A percentile compares a stretch with the other conserved stretches of the same genome.
phyloP scores from a whole-genome alignment of 1,284 basidiomycete genomes.

The Leccinum fuscescens region DNA sequence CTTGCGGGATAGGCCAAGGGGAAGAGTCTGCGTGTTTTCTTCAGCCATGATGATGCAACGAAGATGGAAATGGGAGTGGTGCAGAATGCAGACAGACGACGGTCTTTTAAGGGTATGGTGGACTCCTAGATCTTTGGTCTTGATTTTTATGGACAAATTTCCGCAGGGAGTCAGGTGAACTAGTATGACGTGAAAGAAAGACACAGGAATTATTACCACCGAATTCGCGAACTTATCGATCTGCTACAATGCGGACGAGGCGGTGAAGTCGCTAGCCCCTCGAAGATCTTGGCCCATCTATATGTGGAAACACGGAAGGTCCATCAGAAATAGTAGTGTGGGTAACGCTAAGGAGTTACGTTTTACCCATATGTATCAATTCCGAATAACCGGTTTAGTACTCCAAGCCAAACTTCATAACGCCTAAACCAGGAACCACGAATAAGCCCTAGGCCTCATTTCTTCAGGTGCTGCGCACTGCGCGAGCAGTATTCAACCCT shows the following conservation, averaged over 20 bases:
- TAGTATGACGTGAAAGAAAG: background rate
- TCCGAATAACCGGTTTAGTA: too few relatives aligned
- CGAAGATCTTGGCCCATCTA: background rate
- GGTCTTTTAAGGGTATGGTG: conserved; percentile 19
- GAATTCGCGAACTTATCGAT: background rate
- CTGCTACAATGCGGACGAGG: background rate
- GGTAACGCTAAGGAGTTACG: background rate
- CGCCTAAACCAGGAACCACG: background rate
- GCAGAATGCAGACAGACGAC: conserved; percentile 3
- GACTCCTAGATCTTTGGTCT: background rate
- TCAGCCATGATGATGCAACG: conserved; percentile 15
- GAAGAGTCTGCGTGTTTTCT: conserved; percentile 1
- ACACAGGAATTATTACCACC: background rate
- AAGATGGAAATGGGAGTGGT: conserved; percentile 1
- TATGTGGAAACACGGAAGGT: background rate
- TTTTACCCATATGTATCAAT: background rate
- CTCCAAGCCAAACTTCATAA: background rate
- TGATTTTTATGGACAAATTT: background rate
- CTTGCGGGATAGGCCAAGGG: conserved; percentile 5
- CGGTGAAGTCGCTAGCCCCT: background rate
- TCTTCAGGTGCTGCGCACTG: background rate
- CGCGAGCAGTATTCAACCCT: background rate
- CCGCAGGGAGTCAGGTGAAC: background rate
- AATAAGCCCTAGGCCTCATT: background rate
- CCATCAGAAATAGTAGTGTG: background rate